Conservation (phyloP, 192 early-diverging fungal species). For the Oehlia diaphana region DNA sequence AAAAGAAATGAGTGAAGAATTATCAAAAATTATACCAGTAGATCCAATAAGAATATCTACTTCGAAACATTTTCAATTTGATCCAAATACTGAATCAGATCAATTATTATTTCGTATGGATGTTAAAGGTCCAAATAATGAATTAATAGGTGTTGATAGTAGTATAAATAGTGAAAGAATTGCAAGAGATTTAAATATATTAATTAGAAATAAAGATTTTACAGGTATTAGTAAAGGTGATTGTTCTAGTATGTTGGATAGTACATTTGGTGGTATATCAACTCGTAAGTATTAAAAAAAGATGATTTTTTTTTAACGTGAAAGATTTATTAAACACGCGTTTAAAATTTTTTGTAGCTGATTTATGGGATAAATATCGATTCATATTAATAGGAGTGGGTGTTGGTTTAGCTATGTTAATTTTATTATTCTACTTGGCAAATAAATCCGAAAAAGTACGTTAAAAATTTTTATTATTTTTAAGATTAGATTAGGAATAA, state of each 20-base stretch:
- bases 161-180: neutral
- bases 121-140: neutral
- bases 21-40: neutral
- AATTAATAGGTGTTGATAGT: neutral
- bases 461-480: too few species aligned
- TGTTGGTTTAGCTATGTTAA: neutral
- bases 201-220: neutral
- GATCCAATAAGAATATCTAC: neutral
- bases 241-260: neutral
- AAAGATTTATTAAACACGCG: neutral
- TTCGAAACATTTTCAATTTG: conserved; percentile 1
- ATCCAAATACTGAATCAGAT: neutral
- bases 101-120: neutral
- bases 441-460: neutral
- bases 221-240: neutral
- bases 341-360: neutral
- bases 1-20: neutral
- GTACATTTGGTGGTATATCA: neutral
- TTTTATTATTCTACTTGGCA: neutral
- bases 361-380: conserved; percentile 11
- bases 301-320: neutral
- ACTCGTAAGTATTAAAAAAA: neutral
- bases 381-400: neutral
- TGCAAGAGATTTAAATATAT: neutral
- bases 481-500: too few species aligned